Percentiles rank a stretch among this genome's conserved stretches.
Evolutionary conservation across 2,329 filamentous ascomycete species (phyloP).

Genomic region (Peltaster fructicola): DNA sequence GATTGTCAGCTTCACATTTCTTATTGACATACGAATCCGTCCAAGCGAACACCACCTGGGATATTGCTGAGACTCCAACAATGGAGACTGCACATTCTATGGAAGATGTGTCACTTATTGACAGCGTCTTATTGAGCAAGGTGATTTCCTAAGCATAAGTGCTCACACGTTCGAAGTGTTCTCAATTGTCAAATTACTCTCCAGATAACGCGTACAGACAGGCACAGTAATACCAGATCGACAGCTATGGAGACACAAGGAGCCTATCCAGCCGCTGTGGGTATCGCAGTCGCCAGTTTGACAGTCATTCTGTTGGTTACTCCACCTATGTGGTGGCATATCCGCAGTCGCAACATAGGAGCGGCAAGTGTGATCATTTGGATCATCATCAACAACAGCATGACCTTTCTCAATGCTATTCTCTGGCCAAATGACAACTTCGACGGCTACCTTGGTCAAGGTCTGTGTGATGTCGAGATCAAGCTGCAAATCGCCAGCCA

Average conservation of each 20-base stretch:
- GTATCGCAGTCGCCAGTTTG: constrained; percentile 32
- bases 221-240: constrained; percentile 1
- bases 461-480: constrained; percentile 47
- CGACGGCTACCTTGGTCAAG: constrained; percentile 34
- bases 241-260: constrained; percentile 1
- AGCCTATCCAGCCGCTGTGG: constrained; percentile 20
- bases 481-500: constrained; percentile 38
- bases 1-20: too few species aligned
- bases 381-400: constrained; percentile 37
- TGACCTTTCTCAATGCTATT: constrained; percentile 42
- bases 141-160: too few species aligned
- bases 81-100: constrained; percentile 1
- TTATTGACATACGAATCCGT: too few species aligned
- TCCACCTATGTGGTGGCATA: constrained; percentile 42
- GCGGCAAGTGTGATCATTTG: constrained; percentile 39
- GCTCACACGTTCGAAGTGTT: constrained; percentile 1
- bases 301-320: constrained; percentile 35
- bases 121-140: too few species aligned
- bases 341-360: constrained; percentile 41
- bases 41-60: too few species aligned
- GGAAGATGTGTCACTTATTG: too few species aligned
- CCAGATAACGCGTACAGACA: constrained; percentile 1
- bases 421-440: constrained; percentile 46
- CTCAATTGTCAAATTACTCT: neutral
- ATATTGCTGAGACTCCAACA: constrained; percentile 1